Evolutionary conservation across 2,329 filamentous ascomycete genomes (phyloP).

Genomic region (Tolypocladium ovalisporum): DNA sequence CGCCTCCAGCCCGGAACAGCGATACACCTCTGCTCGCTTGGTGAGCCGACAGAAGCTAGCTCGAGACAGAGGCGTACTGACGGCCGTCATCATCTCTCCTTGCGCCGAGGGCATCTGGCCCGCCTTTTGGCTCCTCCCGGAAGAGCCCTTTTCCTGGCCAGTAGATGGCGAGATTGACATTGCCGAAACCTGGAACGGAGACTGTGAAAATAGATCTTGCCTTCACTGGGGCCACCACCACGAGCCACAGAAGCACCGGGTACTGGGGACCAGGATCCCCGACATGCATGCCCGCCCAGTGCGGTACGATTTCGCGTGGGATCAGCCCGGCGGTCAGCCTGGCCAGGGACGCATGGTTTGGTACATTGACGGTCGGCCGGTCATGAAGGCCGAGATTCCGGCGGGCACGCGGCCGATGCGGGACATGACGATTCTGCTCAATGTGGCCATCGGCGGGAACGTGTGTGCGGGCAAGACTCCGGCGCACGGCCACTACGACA

Average conservation of each 20-base stretch:
- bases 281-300: slow-evolving; percentile 36
- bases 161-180: slow-evolving; percentile 50
- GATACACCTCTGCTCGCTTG: slow-evolving; percentile 44
- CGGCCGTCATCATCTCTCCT: slow-evolving; percentile 38
- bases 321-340: slow-evolving; percentile 29
- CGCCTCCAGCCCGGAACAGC: slow-evolving; percentile 23
- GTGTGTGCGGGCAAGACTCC: slow-evolving; percentile 43
- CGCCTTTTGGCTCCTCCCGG: slow-evolving; percentile 49
- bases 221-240: slow-evolving; percentile 48
- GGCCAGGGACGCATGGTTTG: slow-evolving; percentile 40
- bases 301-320: slow-evolving; percentile 46
- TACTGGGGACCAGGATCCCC: slow-evolving; percentile 37
- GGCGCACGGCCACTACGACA: slow-evolving; percentile 42
- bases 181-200: slow-evolving; percentile 50
- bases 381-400: slow-evolving; percentile 46
- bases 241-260: slow-evolving; percentile 46
- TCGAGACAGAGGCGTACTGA: slow-evolving; percentile 39
- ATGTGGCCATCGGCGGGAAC: slow-evolving; percentile 52
- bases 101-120: slow-evolving; percentile 49
- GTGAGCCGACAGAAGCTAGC: slow-evolving; percentile 40
- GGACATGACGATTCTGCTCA: slow-evolving; percentile 45
- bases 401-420: slow-evolving; percentile 40
- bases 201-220: slow-evolving; percentile 42
- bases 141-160: slow-evolving; percentile 48
- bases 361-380: slow-evolving; percentile 45